Base-by-base conservation (phyloP, 768 basidiomycete genomes). In the Arthromyces matolae region DNA sequence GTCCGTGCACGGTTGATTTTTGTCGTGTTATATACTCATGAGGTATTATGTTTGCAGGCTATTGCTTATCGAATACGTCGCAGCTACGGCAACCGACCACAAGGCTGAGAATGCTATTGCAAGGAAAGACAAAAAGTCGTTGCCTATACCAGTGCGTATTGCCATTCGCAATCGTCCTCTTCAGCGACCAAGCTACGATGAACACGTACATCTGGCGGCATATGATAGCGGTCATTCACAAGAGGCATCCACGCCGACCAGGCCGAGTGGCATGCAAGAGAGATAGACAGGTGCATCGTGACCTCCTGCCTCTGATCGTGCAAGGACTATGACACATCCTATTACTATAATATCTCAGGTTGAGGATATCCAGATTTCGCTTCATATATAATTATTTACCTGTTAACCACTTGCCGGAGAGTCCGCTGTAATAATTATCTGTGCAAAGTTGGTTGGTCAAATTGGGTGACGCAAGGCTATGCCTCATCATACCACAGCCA, bases 1-100 rank as follows among this genome's bases (percentile, higher is more conserved):
- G 86, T 88, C 43, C 10, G 85, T 71, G 14, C 46, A n/a, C n/a
- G n/a, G 14, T 12, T 39, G 16, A 19, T 13, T 2, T 35, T 25
- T 14, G 28, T 20, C 5, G 14, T 47, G 19, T n/a, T 16, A 47
- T 37, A 57, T 8, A 32, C 7, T 12, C 16, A 29, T 32, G 10
- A 13, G 7, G n/a, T n/a, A 25, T 16, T 31, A 33, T 27, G n/a
- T 41, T 24, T 33, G 10, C 18, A 89, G 86, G 31, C 68, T 93
- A 25, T 77, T 94, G 4, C 72, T 95, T 38, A 84, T 94, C 40
- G 89, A 93, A 60, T 93, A 80, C 63, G 89, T 94, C 3, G 89
- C 89, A 4, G 73, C 76, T 18, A 88, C 84, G 2, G 81, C 81
- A 3, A 55, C 69, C 3, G 85, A 69, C 14, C 81, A 84, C 57